Conservation (phyloP, 2,329 filamentous ascomycete genomes). For the Cladobotryum mycophilum region DNA sequence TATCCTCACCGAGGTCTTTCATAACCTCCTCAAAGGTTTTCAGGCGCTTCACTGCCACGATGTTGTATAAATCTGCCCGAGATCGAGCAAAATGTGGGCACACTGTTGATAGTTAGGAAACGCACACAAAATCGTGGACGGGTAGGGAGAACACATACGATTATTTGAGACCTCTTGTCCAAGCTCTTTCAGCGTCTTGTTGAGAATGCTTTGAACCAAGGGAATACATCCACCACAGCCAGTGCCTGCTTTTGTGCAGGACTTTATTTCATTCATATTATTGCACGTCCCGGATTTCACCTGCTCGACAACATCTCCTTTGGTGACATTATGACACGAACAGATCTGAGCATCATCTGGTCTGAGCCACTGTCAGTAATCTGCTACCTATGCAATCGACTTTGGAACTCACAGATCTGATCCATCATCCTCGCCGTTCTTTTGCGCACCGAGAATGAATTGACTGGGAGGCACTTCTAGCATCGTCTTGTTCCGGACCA, state of each 20-base stretch:
- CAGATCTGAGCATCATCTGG: slow-evolving; percentile 79
- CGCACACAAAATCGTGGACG: no score
- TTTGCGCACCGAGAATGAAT: slow-evolving; percentile 73
- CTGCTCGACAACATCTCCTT: slow-evolving; percentile 66
- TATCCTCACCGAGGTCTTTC: slow-evolving; percentile 66
- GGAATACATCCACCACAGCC: slow-evolving; percentile 89
- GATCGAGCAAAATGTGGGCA: slow-evolving; percentile 81
- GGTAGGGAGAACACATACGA: slow-evolving; percentile 11
- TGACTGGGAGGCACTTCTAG: slow-evolving; percentile 74
- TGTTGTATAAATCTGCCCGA: slow-evolving; percentile 83
- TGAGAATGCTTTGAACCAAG: slow-evolving; percentile 83
- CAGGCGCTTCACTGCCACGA: slow-evolving; percentile 74
- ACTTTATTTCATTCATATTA: slow-evolving; percentile 74
- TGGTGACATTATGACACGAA: slow-evolving; percentile 88
- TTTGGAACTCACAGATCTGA: no score
- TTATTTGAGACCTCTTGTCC: slow-evolving; percentile 84
- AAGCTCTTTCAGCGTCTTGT: slow-evolving; percentile 77
- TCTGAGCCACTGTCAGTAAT: no score
- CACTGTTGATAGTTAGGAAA: slow-evolving; percentile 27
- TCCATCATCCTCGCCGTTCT: slow-evolving; percentile 61
- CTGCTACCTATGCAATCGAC: no score
- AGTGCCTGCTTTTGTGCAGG: slow-evolving; percentile 85
- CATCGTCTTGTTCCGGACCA: slow-evolving; percentile 77
- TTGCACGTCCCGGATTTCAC: slow-evolving; percentile 78
- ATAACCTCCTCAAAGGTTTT: slow-evolving; percentile 70